Evolutionary conservation across 2,329 filamentous ascomycete genomes (phyloP).

Genomic region (Zelopaecilomyces penicillatus): DNA sequence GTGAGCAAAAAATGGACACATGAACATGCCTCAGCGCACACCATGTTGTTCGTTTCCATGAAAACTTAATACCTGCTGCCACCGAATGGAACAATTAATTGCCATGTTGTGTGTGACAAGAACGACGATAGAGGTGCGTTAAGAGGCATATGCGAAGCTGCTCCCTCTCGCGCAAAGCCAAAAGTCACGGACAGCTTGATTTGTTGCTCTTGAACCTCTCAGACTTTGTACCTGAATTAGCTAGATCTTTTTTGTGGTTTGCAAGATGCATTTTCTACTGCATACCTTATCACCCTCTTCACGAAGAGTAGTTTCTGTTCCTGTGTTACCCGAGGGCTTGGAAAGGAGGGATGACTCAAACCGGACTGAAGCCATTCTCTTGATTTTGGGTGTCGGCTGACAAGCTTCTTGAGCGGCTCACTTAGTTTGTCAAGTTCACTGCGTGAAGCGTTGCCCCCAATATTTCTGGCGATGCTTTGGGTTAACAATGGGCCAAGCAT

Average conservation of each 20-base stretch:
- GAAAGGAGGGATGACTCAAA: conserved; percentile 46
- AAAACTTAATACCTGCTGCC: no score
- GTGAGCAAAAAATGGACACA: no score
- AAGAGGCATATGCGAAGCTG: conserved; percentile 54
- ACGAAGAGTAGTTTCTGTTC: conserved; percentile 57
- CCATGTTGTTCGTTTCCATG: no score
- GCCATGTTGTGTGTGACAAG: neutral
- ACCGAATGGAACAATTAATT: neutral
- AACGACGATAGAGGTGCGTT: conserved; percentile 7
- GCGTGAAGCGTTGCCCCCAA: conserved; percentile 59
- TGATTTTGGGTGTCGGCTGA: conserved; percentile 45
- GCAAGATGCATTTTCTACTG: neutral
- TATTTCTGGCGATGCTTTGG: conserved; percentile 52
- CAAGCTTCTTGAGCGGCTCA: conserved; percentile 63
- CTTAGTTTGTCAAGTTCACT: conserved; percentile 65
- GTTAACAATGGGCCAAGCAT: conserved; percentile 55
- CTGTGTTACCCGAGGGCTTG: conserved; percentile 48
- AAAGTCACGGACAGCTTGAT: conserved; percentile 61
- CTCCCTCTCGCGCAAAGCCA: conserved; percentile 60
- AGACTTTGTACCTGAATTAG: conserved; percentile 36
- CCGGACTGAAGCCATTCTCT: conserved; percentile 56
- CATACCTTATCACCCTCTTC: conserved; percentile 54
- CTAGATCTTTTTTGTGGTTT: neutral
- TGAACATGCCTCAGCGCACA: no score
- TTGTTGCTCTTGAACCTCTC: conserved; percentile 55